Evolutionary conservation across 257 asterid genomes (phyloP), one percentile per base, ranked within the genome.

Genomic region (Solanum ahanhuiri): DNA sequence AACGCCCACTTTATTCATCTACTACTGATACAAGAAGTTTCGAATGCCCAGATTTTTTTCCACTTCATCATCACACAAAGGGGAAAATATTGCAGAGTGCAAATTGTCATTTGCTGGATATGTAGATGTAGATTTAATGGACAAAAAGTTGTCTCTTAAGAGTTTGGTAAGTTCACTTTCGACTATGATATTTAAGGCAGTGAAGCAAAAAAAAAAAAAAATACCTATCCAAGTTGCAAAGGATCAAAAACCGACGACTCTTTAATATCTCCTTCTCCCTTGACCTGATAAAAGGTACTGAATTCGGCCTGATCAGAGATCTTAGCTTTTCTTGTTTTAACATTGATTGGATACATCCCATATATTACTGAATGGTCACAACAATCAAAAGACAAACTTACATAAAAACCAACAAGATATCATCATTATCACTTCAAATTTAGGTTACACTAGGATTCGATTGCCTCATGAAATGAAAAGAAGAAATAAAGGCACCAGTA

Each of bases 31-130:
- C 95, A 4, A 93, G 91, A 30, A 95, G 90, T 86, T 96, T 95
- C 94, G 94, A 96, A 48, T 96, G 99, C 86, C 97, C 95, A 1
- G 98, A 96, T 81, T 95, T 96, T 51, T 95, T 20, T 76, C 98
- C 98, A 86, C 9, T 17, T 2, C 63, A 54, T 54, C 96, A 9
- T 96, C 98, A 5, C 87, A 12, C 7, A 4, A 64, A 15, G 93
- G 93, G 5, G 83, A 82, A 14, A 34, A 85, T 15, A 87, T 88
- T 23, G 94, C 43, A 31, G 34, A 15, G 77, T 31, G 77, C 12
- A 70, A 31, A 17, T 9, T 0, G 7, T 31, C 77, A 70, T 70
- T 70, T 70, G 77, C 77, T 70, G 77, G 77, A 70, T 70, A 70
- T 70, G 77, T 70, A 31, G 43, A 70, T 70, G 14, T 70, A 18